Evolutionary conservation across 2,329 filamentous ascomycete genomes (phyloP).

Genomic region (Cucurbitaria berberidis): DNA sequence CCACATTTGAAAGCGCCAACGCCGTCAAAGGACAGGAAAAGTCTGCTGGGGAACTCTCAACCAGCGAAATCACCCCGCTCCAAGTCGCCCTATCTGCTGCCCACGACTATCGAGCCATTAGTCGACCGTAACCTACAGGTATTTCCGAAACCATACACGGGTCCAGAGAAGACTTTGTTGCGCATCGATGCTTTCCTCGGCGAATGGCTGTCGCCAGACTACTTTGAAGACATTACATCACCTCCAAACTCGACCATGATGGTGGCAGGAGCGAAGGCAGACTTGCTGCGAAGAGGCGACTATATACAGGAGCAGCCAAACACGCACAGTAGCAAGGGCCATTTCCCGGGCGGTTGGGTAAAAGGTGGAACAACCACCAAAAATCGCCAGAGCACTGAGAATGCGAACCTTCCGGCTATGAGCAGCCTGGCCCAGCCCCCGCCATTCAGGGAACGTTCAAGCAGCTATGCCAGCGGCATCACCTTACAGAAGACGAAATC

Average conservation of each 20-base stretch:
- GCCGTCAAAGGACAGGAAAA: slow-evolving; percentile 24
- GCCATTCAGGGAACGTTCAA: slow-evolving; percentile 55
- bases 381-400: slow-evolving; percentile 25
- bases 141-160: slow-evolving; percentile 40
- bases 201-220: slow-evolving; percentile 93
- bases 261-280: slow-evolving; percentile 86
- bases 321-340: slow-evolving; percentile 51
- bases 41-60: slow-evolving; percentile 15
- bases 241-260: slow-evolving; percentile 86
- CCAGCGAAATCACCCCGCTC: slow-evolving; percentile 21
- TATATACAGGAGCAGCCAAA: slow-evolving; percentile 55
- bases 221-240: slow-evolving; percentile 90
- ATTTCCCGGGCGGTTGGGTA: slow-evolving; percentile 64
- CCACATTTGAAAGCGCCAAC: slow-evolving; percentile 28
- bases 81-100: slow-evolving; percentile 26
- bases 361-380: slow-evolving; percentile 39
- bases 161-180: slow-evolving; percentile 55
- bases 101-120: slow-evolving; percentile 39
- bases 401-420: slow-evolving; percentile 32
- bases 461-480: slow-evolving; percentile 43
- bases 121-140: slow-evolving; percentile 48
- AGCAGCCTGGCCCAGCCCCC: slow-evolving; percentile 48
- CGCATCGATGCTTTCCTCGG: slow-evolving; percentile 92
- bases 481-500: slow-evolving; percentile 33
- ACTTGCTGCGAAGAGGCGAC: slow-evolving; percentile 79